phyloP scores from a whole-genome alignment of 169 alveolate species.

The Plasmodium blacklocki region DNA sequence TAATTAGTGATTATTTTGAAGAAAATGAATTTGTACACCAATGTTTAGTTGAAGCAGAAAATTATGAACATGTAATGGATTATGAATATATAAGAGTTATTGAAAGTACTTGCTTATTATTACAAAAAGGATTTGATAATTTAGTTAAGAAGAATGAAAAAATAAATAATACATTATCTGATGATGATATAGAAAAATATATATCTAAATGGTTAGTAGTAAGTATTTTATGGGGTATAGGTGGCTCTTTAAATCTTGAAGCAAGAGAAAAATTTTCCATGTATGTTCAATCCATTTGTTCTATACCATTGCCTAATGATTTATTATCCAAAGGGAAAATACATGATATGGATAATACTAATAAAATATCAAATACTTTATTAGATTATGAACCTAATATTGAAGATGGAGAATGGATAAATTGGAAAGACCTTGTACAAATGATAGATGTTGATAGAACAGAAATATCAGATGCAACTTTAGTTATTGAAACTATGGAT shows the following conservation, averaged over 20 bases:
- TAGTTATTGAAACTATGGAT: slow-evolving; percentile 97
- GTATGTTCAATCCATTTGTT: slow-evolving; percentile 86
- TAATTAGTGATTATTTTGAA: slow-evolving; percentile 71
- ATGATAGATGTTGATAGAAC: slow-evolving; percentile 86
- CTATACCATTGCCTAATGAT: slow-evolving; percentile 77
- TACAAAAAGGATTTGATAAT: slow-evolving; percentile 71
- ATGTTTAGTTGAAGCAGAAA: slow-evolving; percentile 44
- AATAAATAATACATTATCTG: slow-evolving; percentile 30
- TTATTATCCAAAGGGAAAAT: slow-evolving; percentile 6
- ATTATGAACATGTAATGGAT: slow-evolving; percentile 74
- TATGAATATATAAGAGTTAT: slow-evolving; percentile 75
- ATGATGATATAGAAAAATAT: slow-evolving; percentile 79
- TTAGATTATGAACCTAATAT: slow-evolving; percentile 94
- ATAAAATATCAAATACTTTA: slow-evolving; percentile 80
- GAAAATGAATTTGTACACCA: slow-evolving; percentile 74
- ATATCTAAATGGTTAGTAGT: slow-evolving; percentile 90
- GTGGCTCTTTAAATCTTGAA: slow-evolving; percentile 92
- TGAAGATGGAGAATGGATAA: slow-evolving; percentile 94
- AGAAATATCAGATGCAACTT: slow-evolving; percentile 95
- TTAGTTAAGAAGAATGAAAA: slow-evolving; percentile 63
- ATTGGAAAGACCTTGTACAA: slow-evolving; percentile 95
- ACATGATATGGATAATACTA: slow-evolving; percentile 32
- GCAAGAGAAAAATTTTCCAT: slow-evolving; percentile 89
- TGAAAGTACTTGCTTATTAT: slow-evolving; percentile 57
- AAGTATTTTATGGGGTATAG: slow-evolving; percentile 94